Percentiles rank a stretch among this genome's conserved stretches.
These are phyloP conservation scores for Waltiozyma sp. DNA, from an alignment of 1,139 yeast genomes.

Conservation along the genomic window DNA sequence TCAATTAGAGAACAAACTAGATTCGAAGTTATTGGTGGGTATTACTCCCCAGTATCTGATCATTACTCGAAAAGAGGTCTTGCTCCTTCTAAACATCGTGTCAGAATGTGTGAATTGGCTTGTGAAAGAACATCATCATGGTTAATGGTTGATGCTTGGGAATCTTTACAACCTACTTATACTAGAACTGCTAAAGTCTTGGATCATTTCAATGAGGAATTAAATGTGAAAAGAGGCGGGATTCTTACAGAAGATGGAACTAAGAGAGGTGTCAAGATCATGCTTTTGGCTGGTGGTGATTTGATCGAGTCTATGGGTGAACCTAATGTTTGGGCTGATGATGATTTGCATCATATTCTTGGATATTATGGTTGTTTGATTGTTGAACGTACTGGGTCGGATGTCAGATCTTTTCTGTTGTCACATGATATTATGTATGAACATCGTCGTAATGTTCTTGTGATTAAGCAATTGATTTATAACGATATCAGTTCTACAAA, in stretches of 20 bases:
- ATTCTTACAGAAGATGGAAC: conserved; percentile 64
- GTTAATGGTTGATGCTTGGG: conserved; percentile 99
- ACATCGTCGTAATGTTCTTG: conserved; percentile 85
- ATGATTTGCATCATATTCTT: conserved; percentile 85
- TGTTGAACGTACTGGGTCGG: conserved; percentile 94
- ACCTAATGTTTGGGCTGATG: conserved; percentile 98
- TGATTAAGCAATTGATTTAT: conserved; percentile 89
- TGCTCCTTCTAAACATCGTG: conserved; percentile 82
- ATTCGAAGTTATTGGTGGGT: conserved; percentile 94
- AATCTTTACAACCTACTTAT: conserved; percentile 80
- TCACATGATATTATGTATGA: conserved; percentile 97
- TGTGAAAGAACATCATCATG: conserved; percentile 95
- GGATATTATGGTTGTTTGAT: conserved; percentile 95
- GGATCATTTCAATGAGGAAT: conserved; percentile 94
- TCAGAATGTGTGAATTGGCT: conserved; percentile 95
- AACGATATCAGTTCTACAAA: conserved; percentile 94
- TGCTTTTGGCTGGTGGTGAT: conserved; percentile 97
- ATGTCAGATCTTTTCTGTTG: conserved; percentile 81
- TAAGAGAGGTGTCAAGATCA: conserved; percentile 79
- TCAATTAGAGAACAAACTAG: conserved; percentile 87
- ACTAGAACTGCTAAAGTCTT: conserved; percentile 91
- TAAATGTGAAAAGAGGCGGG: conserved; percentile 84
- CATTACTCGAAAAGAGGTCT: conserved; percentile 89
- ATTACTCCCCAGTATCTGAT: conserved; percentile 93
- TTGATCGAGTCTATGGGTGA: conserved; percentile 98